Evolutionary conservation across 1,284 basidiomycete genomes (phyloP), one percentile per base, ranked within the genome.

Genomic region (Ceratobasidium sp.): DNA sequence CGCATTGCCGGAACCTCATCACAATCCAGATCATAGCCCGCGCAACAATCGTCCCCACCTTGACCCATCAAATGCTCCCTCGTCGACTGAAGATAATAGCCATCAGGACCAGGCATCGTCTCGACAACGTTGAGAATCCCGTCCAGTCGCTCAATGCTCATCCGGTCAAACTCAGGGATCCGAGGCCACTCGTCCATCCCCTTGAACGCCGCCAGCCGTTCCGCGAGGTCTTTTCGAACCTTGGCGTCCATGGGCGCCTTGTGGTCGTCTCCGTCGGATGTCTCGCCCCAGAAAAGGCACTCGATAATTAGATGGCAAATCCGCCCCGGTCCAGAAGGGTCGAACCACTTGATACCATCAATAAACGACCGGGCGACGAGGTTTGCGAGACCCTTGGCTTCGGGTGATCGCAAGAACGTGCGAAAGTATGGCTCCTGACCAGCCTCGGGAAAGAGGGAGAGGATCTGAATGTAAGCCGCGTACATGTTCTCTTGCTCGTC

Each of bases 241-340:
- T 20, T 12, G 7, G 47, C 31, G 60, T 65, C 60, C 60, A 65
- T 65, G 0, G 47, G 38, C 10, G 29, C 35, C 22, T 65, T 65
- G 25, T 65, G 52, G 35, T 65, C 60, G 35, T 65, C 60, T 22
- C 60, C 60, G 12, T 52, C 45, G 17, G 35, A 27, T n/a, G 49
- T 52, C n/a, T 65, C n/a, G 34, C 49, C 35, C 60, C 60, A 65
- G 34, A 65, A 52, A 20, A 65, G 17, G 8, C 52, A 29, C n/a
- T 65, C 47, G 35, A 65, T 65, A 31, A 65, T 35, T 13, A 49
- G 17, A 8, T 35, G 34, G 35, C 60, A 65, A 25, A 65, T 65
- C 22, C 35, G 38, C 12, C 60, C 60, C 3, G 60, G 60, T 1
- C 60, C 60, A 53, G 47, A 52, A 17, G 60, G 60, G 31, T 27